Evolutionary conservation across 805 yeast genomes (phyloP).

Genomic region (Sugiyamaella americana): DNA sequence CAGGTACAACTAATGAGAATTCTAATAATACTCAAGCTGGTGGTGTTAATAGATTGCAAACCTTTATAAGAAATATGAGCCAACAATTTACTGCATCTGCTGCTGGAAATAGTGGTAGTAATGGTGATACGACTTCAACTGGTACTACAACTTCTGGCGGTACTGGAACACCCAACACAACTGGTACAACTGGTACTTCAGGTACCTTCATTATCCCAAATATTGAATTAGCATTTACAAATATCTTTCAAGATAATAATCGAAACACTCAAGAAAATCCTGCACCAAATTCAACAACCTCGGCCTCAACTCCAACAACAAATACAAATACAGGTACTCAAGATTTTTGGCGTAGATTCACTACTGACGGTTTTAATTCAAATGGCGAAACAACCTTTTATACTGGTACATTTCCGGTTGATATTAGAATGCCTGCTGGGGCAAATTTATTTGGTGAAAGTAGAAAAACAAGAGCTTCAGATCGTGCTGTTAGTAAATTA

Average conservation of each 20-base stretch:
- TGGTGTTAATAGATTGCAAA: no score
- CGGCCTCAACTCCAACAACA: not conserved
- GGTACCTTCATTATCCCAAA: no score
- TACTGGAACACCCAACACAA: not conserved
- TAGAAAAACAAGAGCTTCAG: slow-evolving; percentile 19
- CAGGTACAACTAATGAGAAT: no score
- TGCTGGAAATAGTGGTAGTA: not conserved
- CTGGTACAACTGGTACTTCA: not conserved
- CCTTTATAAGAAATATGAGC: not conserved
- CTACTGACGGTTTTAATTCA: not conserved
- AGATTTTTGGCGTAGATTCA: no score
- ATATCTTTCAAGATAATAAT: not conserved
- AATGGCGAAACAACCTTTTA: no score
- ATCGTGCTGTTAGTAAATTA: slow-evolving; percentile 31
- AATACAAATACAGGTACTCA: no score
- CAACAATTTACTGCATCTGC: not conserved
- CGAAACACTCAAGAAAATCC: no score
- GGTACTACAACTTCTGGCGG: not conserved
- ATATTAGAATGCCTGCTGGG: not conserved
- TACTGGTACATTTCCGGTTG: not conserved
- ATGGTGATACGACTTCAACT: not conserved
- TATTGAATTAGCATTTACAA: not conserved
- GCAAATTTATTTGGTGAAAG: not conserved
- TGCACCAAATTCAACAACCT: no score
- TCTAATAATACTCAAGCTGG: not conserved